Conservation (phyloP, 2,329 filamentous ascomycete genomes). For the Pestalotiopsis sp. region DNA sequence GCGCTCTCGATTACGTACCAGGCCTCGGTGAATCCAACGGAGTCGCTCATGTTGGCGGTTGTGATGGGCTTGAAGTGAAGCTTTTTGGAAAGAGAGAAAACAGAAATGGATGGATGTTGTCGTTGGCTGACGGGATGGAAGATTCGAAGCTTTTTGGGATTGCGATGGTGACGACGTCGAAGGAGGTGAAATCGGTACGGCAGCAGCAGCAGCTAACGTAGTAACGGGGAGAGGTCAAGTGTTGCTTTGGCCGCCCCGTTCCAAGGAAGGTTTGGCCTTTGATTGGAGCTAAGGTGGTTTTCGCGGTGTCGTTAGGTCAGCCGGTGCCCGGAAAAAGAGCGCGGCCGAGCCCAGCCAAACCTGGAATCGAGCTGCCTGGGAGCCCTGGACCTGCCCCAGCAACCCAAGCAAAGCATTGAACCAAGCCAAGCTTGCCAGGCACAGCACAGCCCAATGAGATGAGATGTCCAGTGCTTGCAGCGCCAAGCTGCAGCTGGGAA, state of each 20-base stretch:
- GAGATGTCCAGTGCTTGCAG: not conserved
- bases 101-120: conserved; percentile 3
- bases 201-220: conserved; percentile 8
- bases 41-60: conserved; percentile 26
- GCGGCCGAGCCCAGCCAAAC: not conserved
- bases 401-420: too few relatives aligned
- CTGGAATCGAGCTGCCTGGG: not conserved
- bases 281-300: conserved; percentile 9
- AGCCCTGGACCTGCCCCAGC: too few relatives aligned
- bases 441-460: not conserved
- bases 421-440: not conserved
- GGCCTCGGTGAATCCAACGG: conserved; percentile 25
- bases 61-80: conserved; percentile 5
- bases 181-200: conserved; percentile 2
- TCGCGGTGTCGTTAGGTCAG: conserved; percentile 7
- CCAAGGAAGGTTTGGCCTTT: conserved; percentile 11
- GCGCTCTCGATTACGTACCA: conserved; percentile 33
- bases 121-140: conserved; percentile 13
- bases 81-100: conserved; percentile 5
- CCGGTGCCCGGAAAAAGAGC: not conserved
- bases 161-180: conserved; percentile 9
- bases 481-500: not conserved
- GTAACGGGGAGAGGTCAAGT: not conserved
- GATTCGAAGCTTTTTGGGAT: not conserved
- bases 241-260: conserved; percentile 3